Base-by-base conservation (phyloP, 2,329 filamentous ascomycete genomes). In the Pseudogymnoascus sp. region DNA sequence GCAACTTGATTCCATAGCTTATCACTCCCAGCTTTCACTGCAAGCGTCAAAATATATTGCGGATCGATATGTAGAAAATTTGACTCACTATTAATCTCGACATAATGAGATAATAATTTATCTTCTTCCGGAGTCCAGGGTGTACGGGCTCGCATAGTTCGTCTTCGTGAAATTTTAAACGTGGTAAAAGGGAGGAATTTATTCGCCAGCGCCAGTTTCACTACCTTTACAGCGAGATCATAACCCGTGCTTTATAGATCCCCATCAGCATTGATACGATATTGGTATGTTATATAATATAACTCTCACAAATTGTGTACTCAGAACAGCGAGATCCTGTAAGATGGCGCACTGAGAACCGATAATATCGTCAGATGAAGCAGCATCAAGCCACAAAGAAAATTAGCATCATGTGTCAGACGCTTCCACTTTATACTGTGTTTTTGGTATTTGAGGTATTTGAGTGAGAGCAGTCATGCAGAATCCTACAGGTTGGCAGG, bases 1-100 rank as follows among this genome's bases (percentile, higher is more conserved):
- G 76, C 75, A 44, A 78, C 72, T 53, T 68, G 69, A 62, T 74
- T 76, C 75, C 74, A 75, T 50, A n/a, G 13, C 44, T 16, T 50
- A 50, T n/a, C 13, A 13, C n/a, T 26, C 24, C 13, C 6, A 50
- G 8, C 38, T 26, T 50, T 50, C 24, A 8, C 21, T 26, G 14
- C 13, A 26, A 50, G 13, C 4, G 24, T 29, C 24, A 50, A n/a
- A 50, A n/a, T 50, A 29, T 50, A 50, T n/a, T 29, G 21, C 6
- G 8, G 16, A n/a, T 5, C 26, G 4, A n/a, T 13, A 29, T 6
- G 29, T n/a, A 29, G 3, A 14, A 26, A n/a, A 29, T 13, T 29
- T 50, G 13, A n/a, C 44, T 50, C 26, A 50, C 44, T 50, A 29
- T 50, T 50, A 29, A n/a, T 6, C 24, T 50, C 44, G 24, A 29